Evolutionary conservation across 2,329 filamentous ascomycete species (phyloP), one percentile per base, ranked within the genome.

Genomic region (Furcasterigmium furcatum): DNA sequence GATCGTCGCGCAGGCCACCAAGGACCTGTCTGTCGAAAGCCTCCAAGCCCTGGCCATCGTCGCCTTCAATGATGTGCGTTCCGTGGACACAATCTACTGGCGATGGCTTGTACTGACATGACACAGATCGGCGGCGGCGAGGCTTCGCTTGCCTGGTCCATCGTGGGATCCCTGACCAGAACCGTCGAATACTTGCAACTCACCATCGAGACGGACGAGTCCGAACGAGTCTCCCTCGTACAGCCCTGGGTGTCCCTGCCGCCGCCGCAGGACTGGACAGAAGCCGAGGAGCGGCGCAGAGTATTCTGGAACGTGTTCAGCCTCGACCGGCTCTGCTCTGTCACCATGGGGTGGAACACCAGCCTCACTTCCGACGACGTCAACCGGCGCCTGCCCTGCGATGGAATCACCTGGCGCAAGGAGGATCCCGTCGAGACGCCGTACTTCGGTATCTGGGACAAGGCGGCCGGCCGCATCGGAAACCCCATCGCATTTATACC

Each of bases 361-460:
- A 65, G 60, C 40, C 52, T 69, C 4, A 63, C 64, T 2, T 56
- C 55, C 1, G 56, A 61, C 19, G 63, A 67, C 45, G 61, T 68
- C 25, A 58, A 59, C 16, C 56, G 63, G 5, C 56, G 65, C n/a
- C 55, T 69, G 1, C 66, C 66, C 4, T 30, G 65, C 25, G 64
- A 68, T 43, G 65, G 66, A 1, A 55, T 51, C 3, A 46, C 62
- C 16, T 69, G 66, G 66, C 52, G 56, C 20, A 58, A 57, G 13
- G 58, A 58, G 24, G 55, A 65, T 35, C 50, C 59, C 7, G 59
- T 65, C 5, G 49, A 49, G 12, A 65, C 68, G 0, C 66, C 67
- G 0, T 71, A 61, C 43, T 67, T 70, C 19, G 64, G 65, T 12
- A 68, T 70, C 24, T 67, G 63, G 59, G 66, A 71, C 43, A 59